Conservation (phyloP, 371 early-diverging fungal species). For the Lichtheimia hyalospora region DNA sequence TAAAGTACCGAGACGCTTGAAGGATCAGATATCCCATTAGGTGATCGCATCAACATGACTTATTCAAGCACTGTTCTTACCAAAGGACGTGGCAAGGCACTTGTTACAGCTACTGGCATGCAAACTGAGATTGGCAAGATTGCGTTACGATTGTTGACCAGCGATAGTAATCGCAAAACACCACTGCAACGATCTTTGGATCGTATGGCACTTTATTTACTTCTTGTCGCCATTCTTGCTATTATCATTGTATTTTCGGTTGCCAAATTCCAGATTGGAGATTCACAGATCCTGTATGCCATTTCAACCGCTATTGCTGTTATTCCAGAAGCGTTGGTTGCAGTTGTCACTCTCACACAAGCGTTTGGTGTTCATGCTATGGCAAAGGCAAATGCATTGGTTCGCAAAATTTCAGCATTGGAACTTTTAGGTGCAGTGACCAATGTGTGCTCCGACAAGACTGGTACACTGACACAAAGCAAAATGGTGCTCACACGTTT, state of each 20-base stretch:
- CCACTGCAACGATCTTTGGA: conserved; percentile 70
- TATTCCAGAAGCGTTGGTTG: conserved; percentile 95
- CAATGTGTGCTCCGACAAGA: conserved; percentile 95
- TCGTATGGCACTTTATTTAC: conserved; percentile 62
- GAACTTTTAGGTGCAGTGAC: conserved; percentile 92
- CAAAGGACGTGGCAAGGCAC: conserved; percentile 59
- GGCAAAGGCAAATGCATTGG: conserved; percentile 82
- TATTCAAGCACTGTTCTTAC: conserved; percentile 58
- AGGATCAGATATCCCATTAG: conserved; percentile 35
- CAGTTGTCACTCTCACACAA: conserved; percentile 89
- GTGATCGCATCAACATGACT: conserved; percentile 71
- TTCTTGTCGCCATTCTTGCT: conserved; percentile 48
- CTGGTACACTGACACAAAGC: conserved; percentile 93
- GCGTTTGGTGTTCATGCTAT: conserved; percentile 89
- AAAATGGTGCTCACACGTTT: conserved; percentile 83
- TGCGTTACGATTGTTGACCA: conserved; percentile 76
- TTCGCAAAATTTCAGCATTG: conserved; percentile 85
- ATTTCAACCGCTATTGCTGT: conserved; percentile 90
- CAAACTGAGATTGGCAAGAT: conserved; percentile 92
- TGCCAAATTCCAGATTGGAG: conserved; percentile 56
- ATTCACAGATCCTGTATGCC: conserved; percentile 70
- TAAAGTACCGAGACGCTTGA: conserved; percentile 19
- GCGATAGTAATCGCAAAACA: conserved; percentile 63
- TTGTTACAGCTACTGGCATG: conserved; percentile 84
- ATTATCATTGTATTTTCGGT: conserved; percentile 61